These are phyloP conservation scores for Wallacemonas collosoma DNA, from an alignment of 208 protist species.

Conservation along the genomic window DNA sequence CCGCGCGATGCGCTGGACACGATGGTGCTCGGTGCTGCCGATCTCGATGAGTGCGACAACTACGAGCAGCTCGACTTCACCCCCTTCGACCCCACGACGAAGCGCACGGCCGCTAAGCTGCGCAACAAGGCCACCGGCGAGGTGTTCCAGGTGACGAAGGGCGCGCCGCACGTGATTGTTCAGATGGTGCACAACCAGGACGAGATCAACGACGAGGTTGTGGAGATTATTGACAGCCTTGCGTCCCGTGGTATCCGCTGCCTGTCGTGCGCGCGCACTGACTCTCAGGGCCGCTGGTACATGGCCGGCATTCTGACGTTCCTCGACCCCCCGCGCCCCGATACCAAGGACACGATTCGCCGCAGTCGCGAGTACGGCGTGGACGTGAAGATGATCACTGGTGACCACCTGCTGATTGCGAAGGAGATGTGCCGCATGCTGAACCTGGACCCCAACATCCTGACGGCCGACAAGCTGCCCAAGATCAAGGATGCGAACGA, in stretches of 20 bases:
- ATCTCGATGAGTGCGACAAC: slow-evolving; percentile 82
- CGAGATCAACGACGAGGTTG: slow-evolving; percentile 72
- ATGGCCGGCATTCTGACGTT: slow-evolving; percentile 90
- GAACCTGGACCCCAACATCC: slow-evolving; percentile 91
- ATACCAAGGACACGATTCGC: slow-evolving; percentile 89
- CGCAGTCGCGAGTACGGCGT: slow-evolving; percentile 87
- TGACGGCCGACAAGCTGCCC: slow-evolving; percentile 70
- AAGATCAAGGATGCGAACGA: slow-evolving; percentile 64
- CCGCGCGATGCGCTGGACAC: slow-evolving; percentile 90
- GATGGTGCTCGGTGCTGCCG: slow-evolving; percentile 77
- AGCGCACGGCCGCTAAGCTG: slow-evolving; percentile 73
- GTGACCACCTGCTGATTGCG: slow-evolving; percentile 92
- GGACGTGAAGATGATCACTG: slow-evolving; percentile 96
- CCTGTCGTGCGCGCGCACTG: slow-evolving; percentile 66
- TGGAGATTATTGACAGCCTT: slow-evolving; percentile 71
- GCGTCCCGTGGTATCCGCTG: slow-evolving; percentile 73
- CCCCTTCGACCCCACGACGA: slow-evolving; percentile 70
- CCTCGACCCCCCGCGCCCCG: slow-evolving; percentile 91
- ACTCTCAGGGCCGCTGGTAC: slow-evolving; percentile 64
- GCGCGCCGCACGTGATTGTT: slow-evolving; percentile 85
- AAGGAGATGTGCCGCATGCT: slow-evolving; percentile 93
- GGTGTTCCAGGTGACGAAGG: slow-evolving; percentile 86
- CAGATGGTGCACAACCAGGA: slow-evolving; percentile 77
- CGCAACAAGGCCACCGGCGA: slow-evolving; percentile 59
- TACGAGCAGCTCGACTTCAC: slow-evolving; percentile 76